Evolutionary conservation across 257 asterid genomes (phyloP), one percentile per base, ranked within the genome.

Genomic region (Anisodus acutangulus): DNA sequence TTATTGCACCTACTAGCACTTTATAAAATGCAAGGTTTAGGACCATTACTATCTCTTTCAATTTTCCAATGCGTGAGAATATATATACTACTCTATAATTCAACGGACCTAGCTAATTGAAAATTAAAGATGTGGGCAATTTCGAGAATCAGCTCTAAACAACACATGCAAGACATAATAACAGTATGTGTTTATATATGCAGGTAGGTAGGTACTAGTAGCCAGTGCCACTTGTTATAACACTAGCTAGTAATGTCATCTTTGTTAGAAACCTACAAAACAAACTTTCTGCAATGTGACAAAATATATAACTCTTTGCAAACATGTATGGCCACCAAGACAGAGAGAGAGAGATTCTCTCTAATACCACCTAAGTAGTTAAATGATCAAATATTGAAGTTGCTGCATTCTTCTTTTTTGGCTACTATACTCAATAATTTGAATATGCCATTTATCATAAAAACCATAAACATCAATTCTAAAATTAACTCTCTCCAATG

Each of bases 241-340:
- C 6, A 41, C 55, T 74, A 74, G 12, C n/a, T 51, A 51, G 39
- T 51, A 76, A 76, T 76, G 41, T 74, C 80, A 49, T 74, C 45
- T 74, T 74, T 74, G 81, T 76, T 76, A 76, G 47, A 76, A 76
- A 76, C 81, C 81, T 76, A 76, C 81, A 26, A 76, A 76, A 76
- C 63, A 26, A 82, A n/a, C 54, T 45, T 43, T 83, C 79, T 84
- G 83, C 83, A 83, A 85, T 85, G 86, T 79, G 66, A 85, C 88
- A 53, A 78, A 78, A 78, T 81, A 16, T 37, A 39, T 79, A 59
- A 59, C 35, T 8, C 78, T 53, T 47, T 51, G 22, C 63, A 12
- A 76, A 41, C 47, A 76, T 76, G 13, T 68, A 68, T 68, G 45
- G 19, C 81, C 81, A 76, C 8, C 45, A 26, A 51, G 22, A 84